Evolutionary conservation across 176 grass and related monocot genomes (phyloP).

Genomic region (Cocos nucifera): DNA sequence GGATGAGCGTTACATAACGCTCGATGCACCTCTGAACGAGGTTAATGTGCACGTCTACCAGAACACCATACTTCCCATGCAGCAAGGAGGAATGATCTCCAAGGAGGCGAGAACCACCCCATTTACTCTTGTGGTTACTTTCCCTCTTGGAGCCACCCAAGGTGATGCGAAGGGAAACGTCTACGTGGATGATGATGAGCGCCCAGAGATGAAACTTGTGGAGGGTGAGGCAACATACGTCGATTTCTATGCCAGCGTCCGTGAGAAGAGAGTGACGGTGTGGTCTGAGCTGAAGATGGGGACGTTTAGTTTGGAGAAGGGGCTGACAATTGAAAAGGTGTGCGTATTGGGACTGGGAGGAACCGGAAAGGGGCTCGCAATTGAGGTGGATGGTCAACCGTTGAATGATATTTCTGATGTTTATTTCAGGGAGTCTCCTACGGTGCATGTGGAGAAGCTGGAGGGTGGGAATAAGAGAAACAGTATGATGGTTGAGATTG

Average conservation of each 20-base stretch:
- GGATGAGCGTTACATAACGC: constrained; percentile 17
- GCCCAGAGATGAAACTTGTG: constrained; percentile 61
- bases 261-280: constrained; percentile 57
- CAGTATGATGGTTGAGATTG: constrained; percentile 56
- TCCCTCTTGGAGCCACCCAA: constrained; percentile 39
- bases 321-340: constrained; percentile 60
- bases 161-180: constrained; percentile 51
- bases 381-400: constrained; percentile 36
- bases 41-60: constrained; percentile 82
- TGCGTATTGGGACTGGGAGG: constrained; percentile 62
- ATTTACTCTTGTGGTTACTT: constrained; percentile 70
- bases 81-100: constrained; percentile 64
- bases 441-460: constrained; percentile 10
- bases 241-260: constrained; percentile 48
- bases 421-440: constrained; percentile 13
- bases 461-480: constrained; percentile 25
- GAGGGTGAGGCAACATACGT: constrained; percentile 67
- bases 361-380: constrained; percentile 31
- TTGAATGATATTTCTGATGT: constrained; percentile 25
- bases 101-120: constrained; percentile 52
- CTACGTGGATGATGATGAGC: constrained; percentile 86
- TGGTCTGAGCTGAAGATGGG: constrained; percentile 52
- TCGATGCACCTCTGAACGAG: constrained; percentile 56
- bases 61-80: constrained; percentile 71
- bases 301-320: constrained; percentile 42